These are phyloP conservation scores for Leptosphaerulina australis DNA, from an alignment of 2,329 filamentous ascomycete genomes.

Conservation along the genomic window DNA sequence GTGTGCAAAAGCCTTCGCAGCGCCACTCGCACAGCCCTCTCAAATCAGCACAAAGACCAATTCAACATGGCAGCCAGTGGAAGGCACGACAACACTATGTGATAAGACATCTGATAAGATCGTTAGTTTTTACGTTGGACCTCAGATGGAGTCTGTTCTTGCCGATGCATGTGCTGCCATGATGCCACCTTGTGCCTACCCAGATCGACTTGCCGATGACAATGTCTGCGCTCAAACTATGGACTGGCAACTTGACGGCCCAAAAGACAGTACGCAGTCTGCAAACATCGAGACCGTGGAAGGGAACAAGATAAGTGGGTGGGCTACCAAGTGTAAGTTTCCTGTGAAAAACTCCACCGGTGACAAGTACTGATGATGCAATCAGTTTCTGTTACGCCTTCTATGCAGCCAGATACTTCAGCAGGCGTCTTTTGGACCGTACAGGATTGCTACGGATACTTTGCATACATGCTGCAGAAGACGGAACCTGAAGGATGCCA, in stretches of 20 bases:
- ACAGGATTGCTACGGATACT: conserved; percentile 40
- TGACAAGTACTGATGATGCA: conserved; percentile 4
- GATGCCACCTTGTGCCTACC: conserved; percentile 37
- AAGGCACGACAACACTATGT: conserved; percentile 25
- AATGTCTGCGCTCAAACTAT: conserved; percentile 27
- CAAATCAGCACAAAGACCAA: conserved; percentile 1
- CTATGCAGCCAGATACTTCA: conserved; percentile 19
- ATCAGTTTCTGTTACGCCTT: conserved; percentile 35
- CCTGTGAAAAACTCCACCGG: too few relatives aligned
- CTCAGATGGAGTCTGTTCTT: conserved; percentile 28
- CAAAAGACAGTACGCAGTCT: conserved; percentile 26
- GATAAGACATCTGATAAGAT: conserved; percentile 27
- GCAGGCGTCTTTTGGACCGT: conserved; percentile 31
- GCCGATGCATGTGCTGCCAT: conserved; percentile 38
- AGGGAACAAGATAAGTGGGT: conserved; percentile 27
- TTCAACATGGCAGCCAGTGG: conserved; percentile 25
- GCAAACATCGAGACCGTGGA: conserved; percentile 23
- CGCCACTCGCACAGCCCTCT: conserved; percentile 16
- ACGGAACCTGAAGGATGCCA: conserved; percentile 29
- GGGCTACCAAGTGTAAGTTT: conserved; percentile 30
- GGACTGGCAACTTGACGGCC: conserved; percentile 25
- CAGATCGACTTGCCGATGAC: conserved; percentile 18
- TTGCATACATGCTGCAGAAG: conserved; percentile 30
- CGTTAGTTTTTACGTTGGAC: conserved; percentile 29
- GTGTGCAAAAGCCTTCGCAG: conserved; percentile 21